A percentile compares a stretch with the other conserved stretches of the same genome.
Evolutionary conservation across 805 yeast genomes (phyloP).

Genomic region (Kodamaea sagamina): DNA sequence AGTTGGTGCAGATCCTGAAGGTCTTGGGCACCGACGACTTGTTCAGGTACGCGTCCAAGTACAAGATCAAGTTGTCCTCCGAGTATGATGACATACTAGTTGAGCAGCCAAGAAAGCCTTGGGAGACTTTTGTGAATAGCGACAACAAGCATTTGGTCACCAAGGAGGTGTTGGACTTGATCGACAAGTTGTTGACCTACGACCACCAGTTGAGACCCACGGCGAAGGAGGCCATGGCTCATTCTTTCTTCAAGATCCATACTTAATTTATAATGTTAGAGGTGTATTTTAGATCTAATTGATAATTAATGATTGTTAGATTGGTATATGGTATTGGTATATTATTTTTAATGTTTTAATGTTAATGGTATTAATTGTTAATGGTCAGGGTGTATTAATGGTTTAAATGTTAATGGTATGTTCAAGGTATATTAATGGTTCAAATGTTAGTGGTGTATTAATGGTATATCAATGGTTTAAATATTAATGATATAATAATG

Average conservation of each 20-base stretch:
- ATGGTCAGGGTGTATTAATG: too few relatives aligned
- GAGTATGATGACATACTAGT: constrained; percentile 75
- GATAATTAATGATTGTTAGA: not conserved
- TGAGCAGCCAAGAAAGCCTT: constrained; percentile 78
- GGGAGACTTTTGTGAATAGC: constrained; percentile 74
- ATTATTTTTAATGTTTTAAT: too few relatives aligned
- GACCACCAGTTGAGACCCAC: constrained; percentile 89
- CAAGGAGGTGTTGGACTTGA: constrained; percentile 72
- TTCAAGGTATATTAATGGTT: too few relatives aligned
- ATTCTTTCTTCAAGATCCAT: constrained; percentile 42
- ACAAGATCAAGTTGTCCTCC: constrained; percentile 65
- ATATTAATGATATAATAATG: too few relatives aligned
- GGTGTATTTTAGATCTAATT: constrained; percentile 2
- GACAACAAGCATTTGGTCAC: constrained; percentile 68
- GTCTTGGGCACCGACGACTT: constrained; percentile 86
- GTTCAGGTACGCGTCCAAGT: constrained; percentile 66
- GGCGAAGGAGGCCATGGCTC: constrained; percentile 85
- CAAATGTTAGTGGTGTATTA: too few relatives aligned
- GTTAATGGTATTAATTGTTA: too few relatives aligned
- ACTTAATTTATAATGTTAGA: constrained; percentile 3
- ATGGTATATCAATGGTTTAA: too few relatives aligned
- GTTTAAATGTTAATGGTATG: too few relatives aligned
- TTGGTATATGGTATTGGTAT: too few relatives aligned
- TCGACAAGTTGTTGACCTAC: constrained; percentile 76
- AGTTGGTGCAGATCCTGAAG: constrained; percentile 83